phyloP scores from a whole-genome alignment of 345 rosid species.

The Odontarrhena argentea region DNA sequence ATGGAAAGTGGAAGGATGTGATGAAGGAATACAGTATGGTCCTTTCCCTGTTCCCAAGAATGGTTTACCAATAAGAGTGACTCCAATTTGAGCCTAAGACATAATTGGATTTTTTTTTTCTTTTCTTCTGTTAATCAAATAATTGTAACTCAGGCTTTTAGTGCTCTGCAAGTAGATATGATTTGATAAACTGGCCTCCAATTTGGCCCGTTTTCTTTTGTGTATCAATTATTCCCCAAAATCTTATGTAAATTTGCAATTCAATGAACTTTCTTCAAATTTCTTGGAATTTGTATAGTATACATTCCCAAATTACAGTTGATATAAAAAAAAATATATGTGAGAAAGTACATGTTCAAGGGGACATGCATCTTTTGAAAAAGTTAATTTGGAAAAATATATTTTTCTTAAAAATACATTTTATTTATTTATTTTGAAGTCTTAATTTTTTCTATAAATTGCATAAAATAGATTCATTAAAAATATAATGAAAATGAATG shows the following conservation, averaged over 20 bases:
- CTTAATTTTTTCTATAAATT: too few relatives aligned
- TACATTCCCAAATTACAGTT: too few relatives aligned
- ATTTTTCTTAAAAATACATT: too few relatives aligned
- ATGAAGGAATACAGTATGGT: constrained; percentile 83
- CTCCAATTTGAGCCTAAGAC: constrained; percentile 40
- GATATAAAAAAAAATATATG: too few relatives aligned
- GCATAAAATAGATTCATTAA: too few relatives aligned
- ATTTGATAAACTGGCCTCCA: constrained; percentile 24
- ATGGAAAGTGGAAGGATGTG: constrained; percentile 74
- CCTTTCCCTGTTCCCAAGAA: constrained; percentile 91
- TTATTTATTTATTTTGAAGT: too few relatives aligned
- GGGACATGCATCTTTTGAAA: too few relatives aligned
- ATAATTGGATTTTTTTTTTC: not conserved
- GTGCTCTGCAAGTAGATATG: constrained; percentile 4
- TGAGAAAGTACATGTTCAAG: too few relatives aligned
- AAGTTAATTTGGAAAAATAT: too few relatives aligned
- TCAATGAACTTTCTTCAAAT: constrained; percentile 1
- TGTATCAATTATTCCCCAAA: constrained; percentile 6
- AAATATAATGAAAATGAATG: too few relatives aligned
- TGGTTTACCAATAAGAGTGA: constrained; percentile 77
- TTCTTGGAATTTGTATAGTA: not conserved
- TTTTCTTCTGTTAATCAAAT: not conserved
- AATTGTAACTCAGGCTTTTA: constrained; percentile 8
- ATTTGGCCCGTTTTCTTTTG: constrained; percentile 37
- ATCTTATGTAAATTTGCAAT: constrained; percentile 22